Evolutionary conservation across 2,329 filamentous ascomycete species (phyloP).

Genomic region (Annulohypoxylon truncatum): DNA sequence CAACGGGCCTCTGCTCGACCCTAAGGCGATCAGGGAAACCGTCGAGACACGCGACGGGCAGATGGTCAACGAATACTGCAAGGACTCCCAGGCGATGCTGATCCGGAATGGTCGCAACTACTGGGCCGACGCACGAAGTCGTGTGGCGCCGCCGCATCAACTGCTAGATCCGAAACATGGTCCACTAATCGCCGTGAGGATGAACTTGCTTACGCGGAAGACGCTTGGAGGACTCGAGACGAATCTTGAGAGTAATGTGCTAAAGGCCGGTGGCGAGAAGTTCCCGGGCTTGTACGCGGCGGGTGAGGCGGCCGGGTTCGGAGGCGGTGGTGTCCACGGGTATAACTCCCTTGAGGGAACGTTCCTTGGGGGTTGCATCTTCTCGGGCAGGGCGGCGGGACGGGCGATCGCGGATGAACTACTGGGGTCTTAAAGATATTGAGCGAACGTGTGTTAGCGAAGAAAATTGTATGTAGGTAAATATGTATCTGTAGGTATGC

Average conservation of each 20-base stretch:
- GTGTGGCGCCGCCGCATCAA: slow-evolving; percentile 65
- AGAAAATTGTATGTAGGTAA: not conserved
- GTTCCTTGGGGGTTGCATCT: slow-evolving; percentile 72
- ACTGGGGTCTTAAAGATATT: slow-evolving; percentile 21
- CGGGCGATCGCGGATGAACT: slow-evolving; percentile 64
- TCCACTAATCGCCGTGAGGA: slow-evolving; percentile 68
- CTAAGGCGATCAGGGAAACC: slow-evolving; percentile 56
- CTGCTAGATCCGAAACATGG: slow-evolving; percentile 66
- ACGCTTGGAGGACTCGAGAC: slow-evolving; percentile 71
- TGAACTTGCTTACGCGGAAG: slow-evolving; percentile 72
- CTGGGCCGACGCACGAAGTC: slow-evolving; percentile 63
- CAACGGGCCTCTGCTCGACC: slow-evolving; percentile 61
- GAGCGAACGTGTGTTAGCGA: not conserved
- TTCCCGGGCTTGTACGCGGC: slow-evolving; percentile 70
- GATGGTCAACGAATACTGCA: slow-evolving; percentile 66
- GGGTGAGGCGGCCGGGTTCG: slow-evolving; percentile 70
- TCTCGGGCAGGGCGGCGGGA: slow-evolving; percentile 68
- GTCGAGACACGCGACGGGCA: slow-evolving; percentile 67
- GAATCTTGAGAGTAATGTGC: slow-evolving; percentile 66
- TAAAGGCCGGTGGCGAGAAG: slow-evolving; percentile 59
- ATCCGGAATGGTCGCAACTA: slow-evolving; percentile 67
- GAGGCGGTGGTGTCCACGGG: slow-evolving; percentile 71
- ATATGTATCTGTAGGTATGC: not conserved
- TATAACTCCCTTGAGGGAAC: slow-evolving; percentile 72
- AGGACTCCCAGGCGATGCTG: slow-evolving; percentile 72